phyloP scores from a whole-genome alignment of 2,329 filamentous ascomycete species.

The Bertia moriformis region DNA sequence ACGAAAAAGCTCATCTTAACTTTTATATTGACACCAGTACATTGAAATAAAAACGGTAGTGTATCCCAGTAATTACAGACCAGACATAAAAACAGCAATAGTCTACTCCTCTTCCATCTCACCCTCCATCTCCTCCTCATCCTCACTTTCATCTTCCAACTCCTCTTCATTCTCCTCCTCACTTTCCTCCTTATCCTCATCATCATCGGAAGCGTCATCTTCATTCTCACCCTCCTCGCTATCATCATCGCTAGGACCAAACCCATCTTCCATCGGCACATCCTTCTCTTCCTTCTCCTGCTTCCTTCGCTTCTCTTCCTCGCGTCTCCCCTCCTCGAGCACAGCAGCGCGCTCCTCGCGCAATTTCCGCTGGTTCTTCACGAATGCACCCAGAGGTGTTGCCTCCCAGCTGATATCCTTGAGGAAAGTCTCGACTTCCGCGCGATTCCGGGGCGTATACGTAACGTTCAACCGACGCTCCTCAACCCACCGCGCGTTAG shows the following conservation, averaged over 20 bases:
- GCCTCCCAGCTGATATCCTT: constrained; percentile 77
- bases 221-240: constrained; percentile 5
- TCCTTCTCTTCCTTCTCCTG: constrained; percentile 44
- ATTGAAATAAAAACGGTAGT: no score
- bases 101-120: no score
- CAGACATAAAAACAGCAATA: neutral
- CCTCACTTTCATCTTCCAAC: neutral
- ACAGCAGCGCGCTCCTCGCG: constrained; percentile 69
- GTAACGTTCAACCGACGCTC: constrained; percentile 70
- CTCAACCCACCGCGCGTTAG: constrained; percentile 78
- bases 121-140: neutral
- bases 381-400: constrained; percentile 81
- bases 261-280: constrained; percentile 25
- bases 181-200: neutral
- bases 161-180: neutral
- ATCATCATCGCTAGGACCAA: constrained; percentile 8
- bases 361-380: constrained; percentile 68
- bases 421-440: constrained; percentile 76
- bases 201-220: neutral
- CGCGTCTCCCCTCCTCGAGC: constrained; percentile 61
- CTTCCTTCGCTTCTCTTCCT: constrained; percentile 57
- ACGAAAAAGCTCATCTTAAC: no score
- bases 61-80: no score
- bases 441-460: constrained; percentile 73
- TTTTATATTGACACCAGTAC: no score